phyloP scores from a whole-genome alignment of 768 basidiomycete genomes.

The Naganishia vishniacii region DNA sequence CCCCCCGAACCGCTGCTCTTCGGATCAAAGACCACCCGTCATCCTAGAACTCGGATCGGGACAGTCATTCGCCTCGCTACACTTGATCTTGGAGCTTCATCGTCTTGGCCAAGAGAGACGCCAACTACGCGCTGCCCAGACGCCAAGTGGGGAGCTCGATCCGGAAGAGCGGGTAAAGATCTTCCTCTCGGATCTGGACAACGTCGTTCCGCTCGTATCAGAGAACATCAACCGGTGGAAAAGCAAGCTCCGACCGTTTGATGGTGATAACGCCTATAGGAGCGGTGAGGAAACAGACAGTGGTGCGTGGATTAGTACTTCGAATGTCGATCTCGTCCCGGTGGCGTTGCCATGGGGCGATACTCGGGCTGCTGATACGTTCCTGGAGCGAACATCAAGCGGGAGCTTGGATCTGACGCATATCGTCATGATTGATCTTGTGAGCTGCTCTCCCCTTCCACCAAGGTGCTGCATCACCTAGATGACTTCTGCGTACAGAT shows the following conservation, averaged over 20 bases:
- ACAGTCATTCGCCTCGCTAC: slow-evolving; percentile 55
- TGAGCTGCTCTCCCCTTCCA: slow-evolving; percentile 52
- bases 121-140: no score
- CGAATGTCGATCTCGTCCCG: slow-evolving; percentile 50
- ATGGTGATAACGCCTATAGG: not conserved
- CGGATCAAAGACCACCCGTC: no score
- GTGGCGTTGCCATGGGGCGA: slow-evolving; percentile 69
- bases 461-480: not conserved
- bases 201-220: slow-evolving; percentile 59
- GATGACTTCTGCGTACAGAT: slow-evolving; percentile 51
- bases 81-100: slow-evolving; percentile 53
- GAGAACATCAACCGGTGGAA: slow-evolving; percentile 45
- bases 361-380: slow-evolving; percentile 47
- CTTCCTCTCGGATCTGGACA: slow-evolving; percentile 67
- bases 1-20: not conserved
- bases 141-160: not conserved
- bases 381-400: slow-evolving; percentile 22
- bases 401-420: slow-evolving; percentile 51
- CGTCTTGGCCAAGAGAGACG: not conserved
- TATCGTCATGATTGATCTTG: slow-evolving; percentile 77
- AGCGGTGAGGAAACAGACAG: not conserved
- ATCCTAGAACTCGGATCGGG: slow-evolving; percentile 77
- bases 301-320: not conserved
- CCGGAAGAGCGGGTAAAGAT: slow-evolving; percentile 37
- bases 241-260: slow-evolving; percentile 10